Base-by-base conservation (phyloP, 331 rosid species). In the Quercus phellos region DNA sequence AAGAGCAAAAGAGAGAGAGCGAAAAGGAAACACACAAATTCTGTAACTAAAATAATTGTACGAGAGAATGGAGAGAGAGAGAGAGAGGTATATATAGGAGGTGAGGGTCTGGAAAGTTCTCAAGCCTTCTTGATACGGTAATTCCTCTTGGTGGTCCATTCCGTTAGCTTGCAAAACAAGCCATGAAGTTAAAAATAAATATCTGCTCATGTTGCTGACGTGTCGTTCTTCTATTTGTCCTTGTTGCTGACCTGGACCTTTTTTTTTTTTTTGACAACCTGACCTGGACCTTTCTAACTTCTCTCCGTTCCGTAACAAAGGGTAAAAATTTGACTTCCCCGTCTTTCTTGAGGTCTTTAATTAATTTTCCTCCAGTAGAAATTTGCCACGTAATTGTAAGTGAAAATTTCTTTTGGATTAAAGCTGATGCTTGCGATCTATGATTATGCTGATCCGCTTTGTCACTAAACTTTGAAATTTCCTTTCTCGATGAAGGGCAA, bases 71-170 rank as follows among this genome's bases (percentile, higher is more conserved):
- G 72, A 1, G 34, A n/a, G 24, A 2, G 12, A 26, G n/a, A n/a
- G n/a, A n/a, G 6, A 5, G 5, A 19, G 75, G 8, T 7, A 19
- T 77, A 71, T 84, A 66, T 51, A 67, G 77, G 69, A 30, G 74
- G 6, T 53, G 80, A 72, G 68, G 50, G 24, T 82, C 86, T 68
- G 80, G 85, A 82, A 77, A 54, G 73, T 82, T 73, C 82, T 12
- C 22, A 59, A 43, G 53, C 35, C 22, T 63, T 17, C 70, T 19
- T 7, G 42, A 53, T 13, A 26, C 34, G 30, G 30, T 21, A 30
- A 27, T 32, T 69, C 30, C 54, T 78, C 4, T 82, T 6, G 13
- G 88, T 11, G 32, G 19, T 51, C 35, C 43, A 24, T n/a, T 51
- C 29, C 61, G 24, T 21, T 67, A 19, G 75, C 50, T 55, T 17